A percentile compares a stretch with the other conserved stretches of the same genome.
Evolutionary conservation across 1,139 yeast species (phyloP).

Genomic region (Pichia sp.): DNA sequence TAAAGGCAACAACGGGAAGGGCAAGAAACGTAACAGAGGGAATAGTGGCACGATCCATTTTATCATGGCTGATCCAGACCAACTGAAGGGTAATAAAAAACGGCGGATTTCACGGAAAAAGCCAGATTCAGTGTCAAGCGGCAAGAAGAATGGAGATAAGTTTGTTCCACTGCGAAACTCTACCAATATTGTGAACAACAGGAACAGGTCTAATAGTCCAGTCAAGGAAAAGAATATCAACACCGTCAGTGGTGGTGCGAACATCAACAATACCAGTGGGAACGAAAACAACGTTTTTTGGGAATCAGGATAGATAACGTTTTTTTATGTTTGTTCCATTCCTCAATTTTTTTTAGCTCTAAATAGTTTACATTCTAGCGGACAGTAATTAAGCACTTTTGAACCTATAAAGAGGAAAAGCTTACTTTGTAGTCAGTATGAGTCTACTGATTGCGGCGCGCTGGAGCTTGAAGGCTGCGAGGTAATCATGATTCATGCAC

Average conservation of each 20-base stretch:
- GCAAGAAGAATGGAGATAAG: neutral
- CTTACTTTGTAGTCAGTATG: neutral
- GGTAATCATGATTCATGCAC: too few species aligned
- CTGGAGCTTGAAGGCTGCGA: too few species aligned
- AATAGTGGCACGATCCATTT: constrained; percentile 12
- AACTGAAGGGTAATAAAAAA: constrained; percentile 14
- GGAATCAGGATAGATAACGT: neutral
- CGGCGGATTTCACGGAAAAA: constrained; percentile 6
- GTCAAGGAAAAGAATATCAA: neutral
- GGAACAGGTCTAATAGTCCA: constrained; percentile 1
- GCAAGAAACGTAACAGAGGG: constrained; percentile 5
- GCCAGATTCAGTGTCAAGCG: neutral
- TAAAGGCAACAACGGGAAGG: neutral
- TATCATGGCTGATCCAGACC: constrained; percentile 19
- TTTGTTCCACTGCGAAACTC: constrained; percentile 17
- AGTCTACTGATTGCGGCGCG: too few species aligned
- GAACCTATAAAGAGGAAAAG: neutral
- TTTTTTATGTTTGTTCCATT: neutral
- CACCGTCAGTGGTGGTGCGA: neutral
- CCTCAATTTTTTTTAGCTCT: neutral
- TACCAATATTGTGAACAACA: constrained; percentile 15
- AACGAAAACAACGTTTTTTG: constrained; percentile 11
- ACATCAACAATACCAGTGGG: neutral
- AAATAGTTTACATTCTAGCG: neutral
- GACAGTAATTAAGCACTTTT: neutral